These are phyloP conservation scores for Penicillium sp. DNA, from an alignment of 2,329 filamentous ascomycete species.

Conservation along the genomic window DNA sequence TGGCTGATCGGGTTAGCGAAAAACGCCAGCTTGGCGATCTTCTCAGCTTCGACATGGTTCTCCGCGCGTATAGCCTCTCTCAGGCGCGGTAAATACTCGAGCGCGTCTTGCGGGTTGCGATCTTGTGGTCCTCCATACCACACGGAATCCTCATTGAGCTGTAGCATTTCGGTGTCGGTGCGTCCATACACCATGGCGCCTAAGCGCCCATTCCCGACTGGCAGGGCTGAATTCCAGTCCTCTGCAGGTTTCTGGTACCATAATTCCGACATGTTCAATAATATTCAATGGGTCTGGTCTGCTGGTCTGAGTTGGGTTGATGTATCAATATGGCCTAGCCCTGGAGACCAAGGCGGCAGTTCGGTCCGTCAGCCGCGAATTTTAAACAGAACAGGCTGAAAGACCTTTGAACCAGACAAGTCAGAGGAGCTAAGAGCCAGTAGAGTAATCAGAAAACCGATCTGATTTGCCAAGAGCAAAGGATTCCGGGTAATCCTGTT, in stretches of 20 bases:
- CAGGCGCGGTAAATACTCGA: slow-evolving; percentile 40
- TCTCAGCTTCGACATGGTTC: slow-evolving; percentile 45
- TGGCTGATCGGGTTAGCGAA: slow-evolving; percentile 49
- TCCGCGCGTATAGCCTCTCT: slow-evolving; percentile 44
- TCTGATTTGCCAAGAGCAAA: neutral
- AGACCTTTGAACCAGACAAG: neutral
- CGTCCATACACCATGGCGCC: slow-evolving; percentile 51
- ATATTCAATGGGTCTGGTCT: neutral
- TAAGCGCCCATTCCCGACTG: slow-evolving; percentile 52
- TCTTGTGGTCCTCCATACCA: slow-evolving; percentile 50
- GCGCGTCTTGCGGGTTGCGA: slow-evolving; percentile 44
- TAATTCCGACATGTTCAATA: slow-evolving; percentile 23
- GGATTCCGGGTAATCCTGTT: neutral
- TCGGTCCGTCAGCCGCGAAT: slow-evolving; percentile 1
- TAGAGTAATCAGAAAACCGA: neutral
- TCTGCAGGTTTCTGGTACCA: slow-evolving; percentile 33
- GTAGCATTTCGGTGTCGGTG: slow-evolving; percentile 45
- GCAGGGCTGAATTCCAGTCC: slow-evolving; percentile 45
- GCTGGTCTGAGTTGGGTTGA: neutral
- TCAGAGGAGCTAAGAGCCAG: neutral
- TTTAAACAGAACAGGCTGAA: neutral
- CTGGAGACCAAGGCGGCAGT: neutral
- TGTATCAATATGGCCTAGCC: neutral
- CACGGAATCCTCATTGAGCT: slow-evolving; percentile 52
- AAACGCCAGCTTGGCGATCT: slow-evolving; percentile 44